Base-by-base conservation (phyloP, 768 basidiomycete genomes). In the Russula olivacea region DNA sequence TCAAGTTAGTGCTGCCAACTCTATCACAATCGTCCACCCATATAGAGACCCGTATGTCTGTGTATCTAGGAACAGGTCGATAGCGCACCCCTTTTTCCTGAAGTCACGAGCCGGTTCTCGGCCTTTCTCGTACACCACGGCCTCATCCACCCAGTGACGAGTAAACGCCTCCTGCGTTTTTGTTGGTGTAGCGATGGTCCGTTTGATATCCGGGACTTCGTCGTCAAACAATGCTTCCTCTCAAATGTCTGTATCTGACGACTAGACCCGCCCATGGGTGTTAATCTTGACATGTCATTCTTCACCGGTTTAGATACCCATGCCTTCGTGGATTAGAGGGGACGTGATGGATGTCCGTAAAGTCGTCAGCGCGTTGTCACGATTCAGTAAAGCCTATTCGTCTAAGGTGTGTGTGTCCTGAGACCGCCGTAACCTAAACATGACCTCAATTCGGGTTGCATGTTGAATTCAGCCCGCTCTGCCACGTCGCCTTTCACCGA, bases 191-290 rank as follows among this genome's bases (percentile, higher is more conserved):
- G 82, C 58, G 91, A 93, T 71, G 90, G 91, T 2, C 90, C 91
- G 17, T 92, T 83, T 68, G 91, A 92, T 72, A 73, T 93, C 54
- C 80, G 88, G 65, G 88, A 93, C 74, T 93, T 93, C 68, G 83
- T 93, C 60, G 84, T 90, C 54, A 94, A 93, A 73, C 91, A 93
- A 72, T 92, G 87, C 71, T 93, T 91, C 72, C 90, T 93, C 69
- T 93, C 91, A 53, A 83, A 85, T 73, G 88, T 87, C 55, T 59
- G 68, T 59, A 78, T 76, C 61, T 61, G 60, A 48, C 50, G 57
- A 47, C 36, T 12, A 61, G 51, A 48, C 64, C 3, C 62, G 36
- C 59, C 36, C n/a, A 61, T 15, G 63, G 63, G 51, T 30, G 34
- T 56, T 51, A 14, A 57, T 59, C 36, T 65, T 50, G 58, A 59